Evolutionary conservation across 176 grass and related monocot species (phyloP), one percentile per base, ranked within the genome.

Genomic region (Secale cereale): DNA sequence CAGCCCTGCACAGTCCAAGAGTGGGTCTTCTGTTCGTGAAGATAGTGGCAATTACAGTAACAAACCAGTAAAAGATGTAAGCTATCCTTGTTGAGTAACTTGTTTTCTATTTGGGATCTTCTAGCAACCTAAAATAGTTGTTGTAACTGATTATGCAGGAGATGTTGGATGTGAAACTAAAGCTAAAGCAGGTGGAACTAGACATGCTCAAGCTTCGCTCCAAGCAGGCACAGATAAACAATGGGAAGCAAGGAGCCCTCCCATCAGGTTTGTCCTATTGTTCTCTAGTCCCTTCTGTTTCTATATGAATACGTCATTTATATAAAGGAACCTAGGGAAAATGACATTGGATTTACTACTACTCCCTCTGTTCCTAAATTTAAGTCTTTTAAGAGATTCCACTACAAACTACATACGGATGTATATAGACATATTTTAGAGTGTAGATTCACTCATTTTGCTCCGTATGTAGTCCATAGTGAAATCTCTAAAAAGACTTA

Each of bases 151-250:
- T 81, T 37, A 87, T 91, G 77, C 84, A 94, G 92, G 92, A 94
- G 81, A 79, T 94, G 61, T 28, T 88, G 76, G 72, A 91, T 78
- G 27, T 94, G 73, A 94, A 89, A 65, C 82, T 89, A 89, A 94
- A 89, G 73, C 77, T 94, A 68, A 90, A 83, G 39, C 83, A 94
- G 86, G 56, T 89, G 75, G 89, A 91, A 84, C 59, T 85, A 39
- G 50, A 94, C 69, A 65, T 91, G 78, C 81, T 91, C 82, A 91
- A 85, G 89, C 84, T 94, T 76, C 89, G 84, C 14, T 91, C 89
- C 13, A 87, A 87, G 84, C 87, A 91, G 65, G 67, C 19, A 7
- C 65, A 91, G 70, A 89, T 89, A 79, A 91, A 31, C 78, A 76
- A 59, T 78, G 86, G 72, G 80, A 91, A 89, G 64, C 81, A 70